Base-by-base conservation (phyloP, 352 stramenopile species). In the Pilasporangium apinafurcum region DNA sequence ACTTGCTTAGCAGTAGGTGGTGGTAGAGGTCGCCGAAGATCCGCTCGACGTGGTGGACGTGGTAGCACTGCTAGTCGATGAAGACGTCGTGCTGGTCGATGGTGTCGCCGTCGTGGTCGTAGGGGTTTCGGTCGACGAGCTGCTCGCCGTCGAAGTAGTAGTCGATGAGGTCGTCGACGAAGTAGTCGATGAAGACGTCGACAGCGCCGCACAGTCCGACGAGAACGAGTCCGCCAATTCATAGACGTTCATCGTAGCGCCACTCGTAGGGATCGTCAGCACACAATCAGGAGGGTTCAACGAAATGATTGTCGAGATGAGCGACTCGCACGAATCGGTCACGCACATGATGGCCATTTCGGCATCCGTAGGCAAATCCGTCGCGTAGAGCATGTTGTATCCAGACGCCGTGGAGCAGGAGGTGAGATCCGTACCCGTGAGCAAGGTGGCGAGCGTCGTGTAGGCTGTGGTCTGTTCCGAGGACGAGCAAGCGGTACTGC, bases 211-310 rank as follows among this genome's bases (percentile, higher is more conserved):
- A n/a, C n/a, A n/a, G 25, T 71, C 61, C 36, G 43, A 72, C 44
- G 79, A 69, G 27, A 88, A 88, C 28, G 62, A 73, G 27, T 66
- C 63, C 36, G 48, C 62, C 49, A 75, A 49, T 13, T 34, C 42
- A 38, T 69, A 64, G 32, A 69, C 39, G 46, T 74, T 74, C 36
- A 73, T 61, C 51, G 59, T 37, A 33, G 48, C 34, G 14, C 53
- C 39, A 56, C 53, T 70, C 27, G 56, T 70, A 26, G 64, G 61
- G 44, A 76, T 68, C 14, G 9, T 34, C 9, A 78, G 43, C 26
- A 56, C 41, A 44, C 65, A 78, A 53, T 78, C 47, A 10, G 59
- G 56, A 17, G 56, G 56, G 50, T 60, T 59, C 30, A 52, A 43
- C 14, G 36, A 27, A 37, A 56, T 32, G 22, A 77, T 52, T 26